These are phyloP conservation scores for Elymus sibiricus DNA, from an alignment of 176 grass and related monocot species.

Conservation along the genomic window DNA sequence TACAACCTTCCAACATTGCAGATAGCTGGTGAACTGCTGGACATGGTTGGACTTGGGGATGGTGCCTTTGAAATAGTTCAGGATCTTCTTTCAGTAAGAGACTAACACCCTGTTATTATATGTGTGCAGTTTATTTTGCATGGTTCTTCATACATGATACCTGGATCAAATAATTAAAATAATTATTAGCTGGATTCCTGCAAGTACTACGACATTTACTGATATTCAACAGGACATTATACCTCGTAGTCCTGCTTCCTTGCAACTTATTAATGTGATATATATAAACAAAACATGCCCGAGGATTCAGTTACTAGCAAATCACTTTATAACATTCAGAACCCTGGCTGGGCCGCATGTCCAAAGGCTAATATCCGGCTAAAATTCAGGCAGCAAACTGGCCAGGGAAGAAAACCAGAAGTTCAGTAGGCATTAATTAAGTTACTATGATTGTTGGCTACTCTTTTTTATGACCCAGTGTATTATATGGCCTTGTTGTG, in stretches of 20 bases:
- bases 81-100: slow-evolving; percentile 74
- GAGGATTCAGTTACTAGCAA: not conserved
- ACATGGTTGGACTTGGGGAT: slow-evolving; percentile 85
- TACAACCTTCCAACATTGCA: slow-evolving; percentile 21
- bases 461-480: not conserved
- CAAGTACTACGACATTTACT: not conserved
- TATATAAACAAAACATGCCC: slow-evolving; percentile 8
- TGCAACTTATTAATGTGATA: slow-evolving; percentile 26
- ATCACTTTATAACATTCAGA: not conserved
- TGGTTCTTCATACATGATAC: not conserved
- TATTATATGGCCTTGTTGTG: not conserved
- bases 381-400: slow-evolving; percentile 11
- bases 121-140: slow-evolving; percentile 22
- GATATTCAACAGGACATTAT: not conserved
- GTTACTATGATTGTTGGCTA: slow-evolving; percentile 8
- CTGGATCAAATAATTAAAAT: not conserved
- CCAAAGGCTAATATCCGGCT: not conserved
- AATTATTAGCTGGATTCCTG: not conserved
- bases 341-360: not conserved
- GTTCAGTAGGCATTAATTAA: not conserved
- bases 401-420: not conserved
- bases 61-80: slow-evolving; percentile 89
- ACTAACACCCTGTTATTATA: slow-evolving; percentile 10
- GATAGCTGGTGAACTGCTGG: slow-evolving; percentile 93
- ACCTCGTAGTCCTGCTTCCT: slow-evolving; percentile 10